Percentiles rank a stretch among this genome's conserved stretches.
phyloP scores from a whole-genome alignment of 2,329 filamentous ascomycete species.

The Pseudocercospora macadamiae region DNA sequence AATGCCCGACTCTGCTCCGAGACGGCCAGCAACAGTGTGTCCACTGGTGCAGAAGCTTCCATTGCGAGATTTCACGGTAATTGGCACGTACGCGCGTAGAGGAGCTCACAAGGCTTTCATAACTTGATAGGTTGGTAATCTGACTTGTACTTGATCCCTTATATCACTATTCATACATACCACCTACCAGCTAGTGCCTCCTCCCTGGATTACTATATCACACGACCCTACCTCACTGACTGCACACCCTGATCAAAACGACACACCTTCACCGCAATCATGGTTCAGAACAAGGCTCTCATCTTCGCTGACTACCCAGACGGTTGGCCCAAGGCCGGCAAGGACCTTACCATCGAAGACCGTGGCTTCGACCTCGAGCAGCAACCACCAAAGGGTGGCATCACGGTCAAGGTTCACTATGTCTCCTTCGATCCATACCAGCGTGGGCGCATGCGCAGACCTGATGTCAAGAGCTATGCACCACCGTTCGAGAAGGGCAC shows the following conservation, averaged over 20 bases:
- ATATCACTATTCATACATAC: not conserved
- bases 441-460: conserved; percentile 74
- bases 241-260: not conserved
- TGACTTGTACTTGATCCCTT: not conserved
- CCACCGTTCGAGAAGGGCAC: conserved; percentile 63
- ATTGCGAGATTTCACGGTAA: not conserved
- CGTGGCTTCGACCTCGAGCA: conserved; percentile 69
- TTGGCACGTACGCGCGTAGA: conserved; percentile 1
- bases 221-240: not conserved
- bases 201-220: no score
- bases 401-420: conserved; percentile 72
- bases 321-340: conserved; percentile 68
- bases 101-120: not conserved
- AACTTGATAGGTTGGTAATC: not conserved
- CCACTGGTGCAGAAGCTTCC: not conserved
- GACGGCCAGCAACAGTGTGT: not conserved
- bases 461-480: conserved; percentile 69
- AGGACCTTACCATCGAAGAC: conserved; percentile 70
- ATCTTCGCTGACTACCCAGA: conserved; percentile 72
- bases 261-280: conserved; percentile 33
- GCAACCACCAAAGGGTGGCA: conserved; percentile 63
- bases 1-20: conserved; percentile 8
- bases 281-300: conserved; percentile 72
- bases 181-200: not conserved
- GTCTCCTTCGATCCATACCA: conserved; percentile 83